Conservation (phyloP, 2,329 filamentous ascomycete species). For the Alternaria alternata region DNA sequence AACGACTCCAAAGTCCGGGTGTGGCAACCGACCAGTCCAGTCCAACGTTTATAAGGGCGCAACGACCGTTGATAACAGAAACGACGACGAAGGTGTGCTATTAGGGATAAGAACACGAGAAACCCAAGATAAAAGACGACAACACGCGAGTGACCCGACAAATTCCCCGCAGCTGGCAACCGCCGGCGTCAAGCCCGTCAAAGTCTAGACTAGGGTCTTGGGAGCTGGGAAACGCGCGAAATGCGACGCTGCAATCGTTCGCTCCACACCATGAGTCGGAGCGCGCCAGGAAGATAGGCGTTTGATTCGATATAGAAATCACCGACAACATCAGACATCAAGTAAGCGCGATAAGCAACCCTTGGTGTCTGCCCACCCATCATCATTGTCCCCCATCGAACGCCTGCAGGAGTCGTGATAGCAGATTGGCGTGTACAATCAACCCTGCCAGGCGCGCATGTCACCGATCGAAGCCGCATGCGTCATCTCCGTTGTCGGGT, state of each 20-base stretch:
- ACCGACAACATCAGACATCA: background rate
- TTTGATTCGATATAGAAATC: background rate
- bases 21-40: background rate
- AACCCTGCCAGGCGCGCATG: slow-evolving; percentile 4
- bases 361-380: background rate
- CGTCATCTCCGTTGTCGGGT: slow-evolving; percentile 16
- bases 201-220: slow-evolving; percentile 10
- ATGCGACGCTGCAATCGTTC: slow-evolving; percentile 16
- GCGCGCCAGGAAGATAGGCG: background rate
- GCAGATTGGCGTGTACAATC: background rate
- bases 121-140: slow-evolving; percentile 1
- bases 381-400: background rate
- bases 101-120: slow-evolving; percentile 2
- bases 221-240: background rate
- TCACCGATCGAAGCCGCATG: slow-evolving; percentile 6
- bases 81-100: background rate
- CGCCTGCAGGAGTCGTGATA: background rate
- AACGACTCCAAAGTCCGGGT: background rate
- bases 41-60: background rate
- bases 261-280: slow-evolving; percentile 8
- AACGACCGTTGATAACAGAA: background rate
- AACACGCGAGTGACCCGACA: background rate
- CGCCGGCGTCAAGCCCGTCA: slow-evolving; percentile 5
- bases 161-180: slow-evolving; percentile 7
- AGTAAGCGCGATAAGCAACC: slow-evolving; percentile 3